Conservation (phyloP, 2,329 filamentous ascomycete species). For the Fonsecaea multimorphosa region DNA sequence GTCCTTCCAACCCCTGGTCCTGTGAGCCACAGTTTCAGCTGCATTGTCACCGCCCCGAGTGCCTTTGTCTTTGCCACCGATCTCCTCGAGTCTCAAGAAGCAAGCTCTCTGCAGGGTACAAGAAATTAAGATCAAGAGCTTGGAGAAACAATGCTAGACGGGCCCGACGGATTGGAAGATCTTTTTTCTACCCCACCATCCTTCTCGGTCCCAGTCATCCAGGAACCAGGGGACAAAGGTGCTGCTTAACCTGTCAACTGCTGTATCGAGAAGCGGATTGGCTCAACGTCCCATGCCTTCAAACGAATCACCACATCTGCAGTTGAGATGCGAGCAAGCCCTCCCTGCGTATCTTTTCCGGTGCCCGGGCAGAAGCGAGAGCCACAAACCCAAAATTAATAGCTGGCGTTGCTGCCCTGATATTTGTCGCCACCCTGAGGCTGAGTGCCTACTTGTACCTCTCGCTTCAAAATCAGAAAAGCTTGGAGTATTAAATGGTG, state of each 20-base stretch:
- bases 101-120: neutral
- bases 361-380: neutral
- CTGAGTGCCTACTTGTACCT: constrained; percentile 15
- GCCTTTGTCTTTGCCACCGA: neutral
- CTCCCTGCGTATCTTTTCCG: neutral
- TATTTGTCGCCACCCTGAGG: constrained; percentile 21
- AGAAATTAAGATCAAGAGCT: constrained; percentile 1
- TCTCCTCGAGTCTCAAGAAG: constrained; percentile 9
- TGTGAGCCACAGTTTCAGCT: neutral
- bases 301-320: neutral
- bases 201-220: constrained; percentile 2
- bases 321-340: neutral
- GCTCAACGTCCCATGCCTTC: neutral
- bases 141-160: neutral
- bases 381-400: neutral
- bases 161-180: neutral
- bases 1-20: neutral
- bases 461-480: neutral
- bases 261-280: neutral
- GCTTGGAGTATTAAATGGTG: neutral
- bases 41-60: constrained; percentile 6
- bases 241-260: neutral
- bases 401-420: neutral
- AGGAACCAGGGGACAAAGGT: constrained; percentile 10
- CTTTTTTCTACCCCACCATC: constrained; percentile 14